These are phyloP conservation scores for Pseudozyma pruni DNA, from an alignment of 1,284 basidiomycete species.

Conservation along the genomic window DNA sequence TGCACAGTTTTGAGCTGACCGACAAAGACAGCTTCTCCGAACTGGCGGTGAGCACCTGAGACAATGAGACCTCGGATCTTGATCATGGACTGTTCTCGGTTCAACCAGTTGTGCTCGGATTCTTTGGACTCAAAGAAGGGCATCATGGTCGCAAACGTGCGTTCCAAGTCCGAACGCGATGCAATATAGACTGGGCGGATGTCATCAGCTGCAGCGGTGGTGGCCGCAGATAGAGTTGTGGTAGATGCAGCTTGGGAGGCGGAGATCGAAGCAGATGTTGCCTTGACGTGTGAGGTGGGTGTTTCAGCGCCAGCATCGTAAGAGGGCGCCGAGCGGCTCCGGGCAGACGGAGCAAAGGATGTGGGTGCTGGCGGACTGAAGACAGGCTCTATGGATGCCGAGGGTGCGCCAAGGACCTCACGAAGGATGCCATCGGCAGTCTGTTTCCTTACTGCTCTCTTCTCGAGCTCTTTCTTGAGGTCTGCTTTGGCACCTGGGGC, in stretches of 20 bases:
- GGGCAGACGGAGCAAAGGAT: conserved; percentile 12
- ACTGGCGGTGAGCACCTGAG: conserved; percentile 80
- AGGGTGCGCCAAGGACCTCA: conserved; percentile 65
- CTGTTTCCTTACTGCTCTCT: conserved; percentile 73
- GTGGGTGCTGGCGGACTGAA: conserved; percentile 15
- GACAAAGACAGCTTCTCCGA: conserved; percentile 77
- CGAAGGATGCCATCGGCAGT: conserved; percentile 73
- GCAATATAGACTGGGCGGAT: conserved; percentile 75
- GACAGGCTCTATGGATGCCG: conserved; percentile 6
- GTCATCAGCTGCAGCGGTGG: conserved; percentile 45
- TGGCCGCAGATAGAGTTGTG: conserved; percentile 15
- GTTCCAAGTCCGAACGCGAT: conserved; percentile 83
- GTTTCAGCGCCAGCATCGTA: conserved; percentile 7
- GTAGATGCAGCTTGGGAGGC: background rate
- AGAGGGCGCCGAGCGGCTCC: conserved; percentile 1
- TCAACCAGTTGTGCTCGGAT: conserved; percentile 94
- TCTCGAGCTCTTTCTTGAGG: conserved; percentile 86
- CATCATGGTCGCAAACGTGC: conserved; percentile 81
- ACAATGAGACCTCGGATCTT: conserved; percentile 91
- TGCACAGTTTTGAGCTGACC: conserved; percentile 79
- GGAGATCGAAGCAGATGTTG: background rate
- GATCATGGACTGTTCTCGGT: conserved; percentile 81
- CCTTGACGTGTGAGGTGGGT: conserved; percentile 7
- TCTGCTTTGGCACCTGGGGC: conserved; percentile 86
- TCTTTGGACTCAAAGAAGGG: conserved; percentile 92